Base-by-base conservation (phyloP, 1,139 yeast genomes). In the Magnusiomyces suaveolens region DNA sequence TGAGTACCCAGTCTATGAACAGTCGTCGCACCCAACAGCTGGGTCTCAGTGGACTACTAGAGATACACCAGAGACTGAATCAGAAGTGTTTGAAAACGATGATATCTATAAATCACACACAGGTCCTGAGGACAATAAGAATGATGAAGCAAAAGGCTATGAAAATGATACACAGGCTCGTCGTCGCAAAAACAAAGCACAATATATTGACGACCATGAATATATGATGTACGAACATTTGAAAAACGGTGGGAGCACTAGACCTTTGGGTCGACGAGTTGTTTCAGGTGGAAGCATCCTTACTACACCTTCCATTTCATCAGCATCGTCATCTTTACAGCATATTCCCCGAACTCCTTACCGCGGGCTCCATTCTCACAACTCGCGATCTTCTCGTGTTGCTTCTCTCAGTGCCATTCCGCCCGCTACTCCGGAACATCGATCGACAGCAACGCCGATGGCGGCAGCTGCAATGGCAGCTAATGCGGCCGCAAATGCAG, bases 381-480 rank as follows among this genome's bases (percentile, higher is more conserved):
- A 10, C 18, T 36, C 41, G 10, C 41, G 41, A 29, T 6, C 12
- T 14, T n/a, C 41, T 14, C 41, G 41, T n/a, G 41, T 36, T 36
- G 18, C 3, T 3, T n/a, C 41, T 36, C 41, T 36, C 41, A 36
- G 18, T 16, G 18, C 41, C 3, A n/a, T 41, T 41, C 44, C 44
- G 4, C 44, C 44, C 18, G 6, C 8, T 3, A 21, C 25, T 8
- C 25, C 44, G 25, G 23, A 18, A 18, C 48, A 46, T 24, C 36
- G 48, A 2, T 26, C 48, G 14, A 46, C 48, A 10, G 38, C 38
- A 26, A 29, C 48, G 3, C 39, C 47, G n/a, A 12, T 24, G 21
- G 47, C 47, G 16, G 47, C 47, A 12, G 26, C 47, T 23, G 47
- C 48, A 36, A 36, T 10, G 16, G 48, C 38, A 8, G 48, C 38